Conservation (phyloP, 768 basidiomycete genomes). For the Kwoniella sp. region DNA sequence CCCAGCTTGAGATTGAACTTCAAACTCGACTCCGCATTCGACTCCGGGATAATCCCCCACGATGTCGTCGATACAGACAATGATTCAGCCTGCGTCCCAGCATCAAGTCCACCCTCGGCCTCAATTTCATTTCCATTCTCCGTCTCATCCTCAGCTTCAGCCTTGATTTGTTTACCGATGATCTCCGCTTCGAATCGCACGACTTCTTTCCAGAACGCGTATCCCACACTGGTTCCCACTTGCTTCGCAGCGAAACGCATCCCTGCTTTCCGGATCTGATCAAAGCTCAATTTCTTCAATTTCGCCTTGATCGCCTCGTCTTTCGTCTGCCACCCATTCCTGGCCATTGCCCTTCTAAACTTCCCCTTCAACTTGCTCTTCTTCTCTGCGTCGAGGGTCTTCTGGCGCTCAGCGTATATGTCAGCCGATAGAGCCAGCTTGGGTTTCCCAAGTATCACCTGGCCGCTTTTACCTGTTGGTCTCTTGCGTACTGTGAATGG, state of each 20-base stretch:
- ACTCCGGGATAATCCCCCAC: no score
- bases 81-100: not conserved
- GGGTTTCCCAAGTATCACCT: not conserved
- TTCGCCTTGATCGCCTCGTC: conserved; percentile 2
- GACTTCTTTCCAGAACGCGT: conserved; percentile 18
- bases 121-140: not conserved
- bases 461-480: not conserved
- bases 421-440: not conserved
- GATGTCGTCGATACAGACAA: no score
- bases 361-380: not conserved
- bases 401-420: not conserved
- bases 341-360: not conserved
- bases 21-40: not conserved
- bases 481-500: conserved; percentile 4
- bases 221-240: conserved; percentile 7
- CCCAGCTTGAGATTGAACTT: not conserved
- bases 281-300: not conserved
- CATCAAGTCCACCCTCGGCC: not conserved
- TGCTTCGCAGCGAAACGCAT: conserved; percentile 11
- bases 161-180: not conserved
- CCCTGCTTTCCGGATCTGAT: conserved; percentile 11
- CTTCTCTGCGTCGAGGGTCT: not conserved
- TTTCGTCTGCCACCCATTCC: not conserved
- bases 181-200: conserved; percentile 18
- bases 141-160: no score